phyloP scores from a whole-genome alignment of 345 rosid species.

The Bretschneidera sinensis region DNA sequence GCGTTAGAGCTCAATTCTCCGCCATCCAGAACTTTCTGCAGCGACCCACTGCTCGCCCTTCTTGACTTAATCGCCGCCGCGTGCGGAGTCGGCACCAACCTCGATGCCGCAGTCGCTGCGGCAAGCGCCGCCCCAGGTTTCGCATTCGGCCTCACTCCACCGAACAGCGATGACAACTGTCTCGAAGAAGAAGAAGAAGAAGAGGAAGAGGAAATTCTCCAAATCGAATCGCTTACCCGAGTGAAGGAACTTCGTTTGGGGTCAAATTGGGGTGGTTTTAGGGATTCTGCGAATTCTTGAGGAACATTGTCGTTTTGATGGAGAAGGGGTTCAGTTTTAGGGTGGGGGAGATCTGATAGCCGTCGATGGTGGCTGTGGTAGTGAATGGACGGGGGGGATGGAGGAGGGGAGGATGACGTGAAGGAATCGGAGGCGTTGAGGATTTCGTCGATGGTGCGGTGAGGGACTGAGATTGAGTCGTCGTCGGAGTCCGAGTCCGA shows the following conservation, averaged over 20 bases:
- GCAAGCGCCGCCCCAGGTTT: slow-evolving; percentile 98
- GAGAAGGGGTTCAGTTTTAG: slow-evolving; percentile 16
- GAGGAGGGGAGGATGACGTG: slow-evolving; percentile 43
- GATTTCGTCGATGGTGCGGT: slow-evolving; percentile 85
- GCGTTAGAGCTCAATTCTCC: slow-evolving; percentile 29
- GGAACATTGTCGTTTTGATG: slow-evolving; percentile 19
- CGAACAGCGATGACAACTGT: slow-evolving; percentile 69
- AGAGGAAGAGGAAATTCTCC: slow-evolving; percentile 36
- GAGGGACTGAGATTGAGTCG: slow-evolving; percentile 49
- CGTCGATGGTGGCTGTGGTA: not conserved
- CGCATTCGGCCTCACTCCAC: slow-evolving; percentile 70
- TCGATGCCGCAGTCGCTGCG: slow-evolving; percentile 88
- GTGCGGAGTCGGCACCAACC: slow-evolving; percentile 76
- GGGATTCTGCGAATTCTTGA: slow-evolving; percentile 24
- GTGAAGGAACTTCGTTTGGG: slow-evolving; percentile 18
- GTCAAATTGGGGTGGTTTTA: slow-evolving; percentile 15
- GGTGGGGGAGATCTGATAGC: slow-evolving; percentile 21
- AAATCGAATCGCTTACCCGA: slow-evolving; percentile 31
- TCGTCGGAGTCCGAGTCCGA: no score
- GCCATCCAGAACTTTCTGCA: slow-evolving; percentile 27
- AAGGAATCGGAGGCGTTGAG: slow-evolving; percentile 75
- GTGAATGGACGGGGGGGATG: slow-evolving; percentile 31
- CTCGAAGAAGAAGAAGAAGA: slow-evolving; percentile 39
- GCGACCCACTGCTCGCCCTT: slow-evolving; percentile 43
- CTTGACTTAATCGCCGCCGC: slow-evolving; percentile 90